phyloP scores from a whole-genome alignment of 345 rosid species.

The Salix udensis region DNA sequence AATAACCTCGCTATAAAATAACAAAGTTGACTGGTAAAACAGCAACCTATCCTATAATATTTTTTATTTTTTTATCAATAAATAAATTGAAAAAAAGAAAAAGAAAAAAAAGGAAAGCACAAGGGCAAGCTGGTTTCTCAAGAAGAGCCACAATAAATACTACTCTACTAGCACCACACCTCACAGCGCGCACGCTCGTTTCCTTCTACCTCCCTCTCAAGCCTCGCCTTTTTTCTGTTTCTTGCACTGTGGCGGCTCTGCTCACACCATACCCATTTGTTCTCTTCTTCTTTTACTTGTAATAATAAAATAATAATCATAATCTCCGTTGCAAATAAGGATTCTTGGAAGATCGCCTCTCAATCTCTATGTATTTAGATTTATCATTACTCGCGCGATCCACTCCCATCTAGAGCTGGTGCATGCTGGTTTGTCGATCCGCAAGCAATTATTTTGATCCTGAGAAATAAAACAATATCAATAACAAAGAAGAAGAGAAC shows the following conservation, averaged over 20 bases:
- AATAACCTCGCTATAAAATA: too few relatives aligned
- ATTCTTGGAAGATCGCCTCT: neutral
- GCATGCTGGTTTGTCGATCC: neutral
- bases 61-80: too few relatives aligned
- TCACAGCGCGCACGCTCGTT: neutral
- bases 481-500: constrained; percentile 2
- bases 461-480: neutral
- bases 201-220: neutral
- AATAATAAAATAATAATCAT: neutral
- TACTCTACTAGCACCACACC: too few relatives aligned
- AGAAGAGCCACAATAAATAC: too few relatives aligned
- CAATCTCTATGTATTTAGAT: neutral
- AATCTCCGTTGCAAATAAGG: neutral
- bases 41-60: too few relatives aligned
- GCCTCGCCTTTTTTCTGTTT: neutral
- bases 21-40: too few relatives aligned
- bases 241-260: neutral
- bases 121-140: too few relatives aligned
- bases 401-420: neutral
- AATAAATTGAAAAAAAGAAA: too few relatives aligned
- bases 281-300: neutral
- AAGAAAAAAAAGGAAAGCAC: too few relatives aligned
- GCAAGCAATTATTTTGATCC: neutral
- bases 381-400: neutral
- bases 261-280: neutral